Base-by-base conservation (phyloP, 768 basidiomycete species). In the Tylopilus plumbeoviolaceoides region DNA sequence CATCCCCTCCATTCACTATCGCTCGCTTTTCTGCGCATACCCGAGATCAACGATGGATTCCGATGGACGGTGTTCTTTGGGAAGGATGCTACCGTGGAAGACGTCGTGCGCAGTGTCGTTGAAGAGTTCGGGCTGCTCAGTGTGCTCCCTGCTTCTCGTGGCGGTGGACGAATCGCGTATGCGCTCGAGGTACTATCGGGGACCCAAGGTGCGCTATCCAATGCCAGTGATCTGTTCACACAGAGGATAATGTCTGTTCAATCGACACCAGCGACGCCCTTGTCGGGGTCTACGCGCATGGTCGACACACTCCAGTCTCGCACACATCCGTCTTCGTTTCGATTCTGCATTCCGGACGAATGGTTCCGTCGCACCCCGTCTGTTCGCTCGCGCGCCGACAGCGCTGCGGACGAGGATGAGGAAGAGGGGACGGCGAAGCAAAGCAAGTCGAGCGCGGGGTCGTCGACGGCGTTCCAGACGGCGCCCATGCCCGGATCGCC, bases 11-110 rank as follows among this genome's bases (percentile, higher is more conserved):
- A 89, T n/a, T 74, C 75, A 0, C 40, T 85, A 20, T 68, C 72
- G 2, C 62, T 88, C 36, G 63, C 73, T 0, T 87, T 90, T 67
- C 66, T 78, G 40, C 82, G 87, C 42, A 80, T 92, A 15, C 89
- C 89, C 3, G 86, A 90, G 65, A 80, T 92, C 52, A 79, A 84
- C 47, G 91, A 92, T 59, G 84, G 77, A 2, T 90, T 84, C 60
- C 61, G 72, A 57, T 83, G 85, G 74, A 83, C 76, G 47, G 58
- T 81, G 38, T 93, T 84, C 68, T 73, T 91, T 50, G 79, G 86
- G 5, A 76, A 77, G 50, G 70, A 67, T 2, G 79, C 75, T 44
- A 81, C 79, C 4, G 81, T 83, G 3, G 65, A 72, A n/a, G 79
- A 85, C 40, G 72, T 82, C 15, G 63, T 89, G 43, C 69, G 78